phyloP scores from a whole-genome alignment of 495 filamentous ascomycete genomes.

The Neurospora sp. region DNA sequence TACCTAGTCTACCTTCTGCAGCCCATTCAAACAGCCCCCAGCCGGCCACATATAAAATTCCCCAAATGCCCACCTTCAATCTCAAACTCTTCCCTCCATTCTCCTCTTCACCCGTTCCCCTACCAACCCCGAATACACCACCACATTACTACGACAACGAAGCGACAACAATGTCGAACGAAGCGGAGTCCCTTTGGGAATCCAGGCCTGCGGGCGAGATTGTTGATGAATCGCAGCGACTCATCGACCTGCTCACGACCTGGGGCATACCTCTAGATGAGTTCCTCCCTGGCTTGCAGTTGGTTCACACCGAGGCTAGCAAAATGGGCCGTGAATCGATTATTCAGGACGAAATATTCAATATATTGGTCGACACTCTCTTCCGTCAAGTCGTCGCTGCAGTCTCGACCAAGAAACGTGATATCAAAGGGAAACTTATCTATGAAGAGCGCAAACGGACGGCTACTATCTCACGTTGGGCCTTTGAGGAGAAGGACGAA shows the following conservation, averaged over 20 bases:
- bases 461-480: not conserved
- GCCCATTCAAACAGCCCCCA: no score
- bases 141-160: not conserved
- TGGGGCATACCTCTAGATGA: not conserved
- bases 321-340: not conserved
- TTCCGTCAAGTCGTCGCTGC: no score
- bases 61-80: not conserved
- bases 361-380: not conserved
- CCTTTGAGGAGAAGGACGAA: not conserved
- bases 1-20: no score
- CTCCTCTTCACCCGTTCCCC: not conserved
- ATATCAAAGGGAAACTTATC: not conserved
- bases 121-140: not conserved
- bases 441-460: not conserved
- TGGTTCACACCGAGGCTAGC: no score
- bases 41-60: not conserved
- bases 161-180: not conserved
- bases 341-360: not conserved
- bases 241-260: accelerated
- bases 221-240: not conserved
- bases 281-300: not conserved
- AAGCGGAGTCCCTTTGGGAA: not conserved
- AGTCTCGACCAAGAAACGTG: not conserved
- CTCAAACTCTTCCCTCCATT: not conserved
- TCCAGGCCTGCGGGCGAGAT: not conserved